Evolutionary conservation across 1,284 basidiomycete species (phyloP).

Genomic region (Pseudozyma flocculosa): DNA sequence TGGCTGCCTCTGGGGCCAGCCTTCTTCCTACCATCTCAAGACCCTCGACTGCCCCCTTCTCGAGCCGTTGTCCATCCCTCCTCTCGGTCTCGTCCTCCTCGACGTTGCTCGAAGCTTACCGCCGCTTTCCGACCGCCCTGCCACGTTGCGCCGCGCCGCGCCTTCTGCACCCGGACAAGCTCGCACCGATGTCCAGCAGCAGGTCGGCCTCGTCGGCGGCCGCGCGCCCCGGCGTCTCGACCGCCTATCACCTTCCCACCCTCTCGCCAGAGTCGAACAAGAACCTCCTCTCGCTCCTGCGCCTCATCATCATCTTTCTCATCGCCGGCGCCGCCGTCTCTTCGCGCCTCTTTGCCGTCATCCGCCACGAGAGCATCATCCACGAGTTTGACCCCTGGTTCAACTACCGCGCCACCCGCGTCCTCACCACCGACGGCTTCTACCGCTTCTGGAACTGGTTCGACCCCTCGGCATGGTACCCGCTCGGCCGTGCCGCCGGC

Average conservation of each 20-base stretch:
- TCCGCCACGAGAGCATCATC: slow-evolving; percentile 98
- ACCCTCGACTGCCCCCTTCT: no score
- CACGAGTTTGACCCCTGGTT: slow-evolving; percentile 97
- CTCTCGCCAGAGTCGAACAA: slow-evolving; percentile 34
- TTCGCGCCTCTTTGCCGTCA: slow-evolving; percentile 92
- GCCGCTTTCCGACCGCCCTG: no score
- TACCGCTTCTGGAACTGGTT: slow-evolving; percentile 79
- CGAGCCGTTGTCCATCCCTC: no score
- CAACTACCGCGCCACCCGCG: slow-evolving; percentile 65
- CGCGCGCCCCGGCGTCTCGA: slow-evolving; percentile 1
- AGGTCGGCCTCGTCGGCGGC: no score
- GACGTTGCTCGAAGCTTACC: no score
- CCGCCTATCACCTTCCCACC: slow-evolving; percentile 32
- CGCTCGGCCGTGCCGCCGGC: slow-evolving; percentile 93
- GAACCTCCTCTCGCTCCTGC: slow-evolving; percentile 48
- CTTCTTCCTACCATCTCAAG: no score
- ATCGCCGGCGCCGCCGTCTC: slow-evolving; percentile 77
- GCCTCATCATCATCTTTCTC: slow-evolving; percentile 54
- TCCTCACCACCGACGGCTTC: slow-evolving; percentile 70
- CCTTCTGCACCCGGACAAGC: no score
- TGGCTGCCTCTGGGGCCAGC: no score
- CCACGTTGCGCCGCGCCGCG: no score
- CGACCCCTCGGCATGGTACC: slow-evolving; percentile 95
- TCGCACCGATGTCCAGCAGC: no score
- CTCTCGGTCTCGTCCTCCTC: no score